Evolutionary conservation across 2,329 filamentous ascomycete genomes (phyloP).

Genomic region (Aureobasidium sp.): DNA sequence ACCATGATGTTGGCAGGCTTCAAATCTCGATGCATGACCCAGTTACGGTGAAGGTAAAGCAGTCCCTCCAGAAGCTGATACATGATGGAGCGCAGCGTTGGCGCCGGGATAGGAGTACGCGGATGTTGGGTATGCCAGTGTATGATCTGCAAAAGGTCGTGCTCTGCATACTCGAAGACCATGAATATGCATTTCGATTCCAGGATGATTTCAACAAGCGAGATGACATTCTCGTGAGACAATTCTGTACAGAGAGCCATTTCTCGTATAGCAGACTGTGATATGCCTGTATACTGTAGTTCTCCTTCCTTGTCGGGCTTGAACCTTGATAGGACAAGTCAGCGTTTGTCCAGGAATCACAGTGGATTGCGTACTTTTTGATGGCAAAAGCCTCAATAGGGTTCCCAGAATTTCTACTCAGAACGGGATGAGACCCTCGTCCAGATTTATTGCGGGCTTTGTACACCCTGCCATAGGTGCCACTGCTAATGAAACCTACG

Average conservation of each 20-base stretch:
- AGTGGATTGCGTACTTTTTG: slow-evolving; percentile 64
- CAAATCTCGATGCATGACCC: slow-evolving; percentile 93
- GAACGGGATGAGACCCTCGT: slow-evolving; percentile 31
- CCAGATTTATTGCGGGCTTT: slow-evolving; percentile 77
- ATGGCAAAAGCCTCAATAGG: slow-evolving; percentile 80
- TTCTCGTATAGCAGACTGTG: slow-evolving; percentile 91
- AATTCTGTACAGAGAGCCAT: slow-evolving; percentile 96
- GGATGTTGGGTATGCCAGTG: slow-evolving; percentile 92
- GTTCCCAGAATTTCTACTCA: slow-evolving; percentile 21
- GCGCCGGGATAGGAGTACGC: slow-evolving; percentile 77
- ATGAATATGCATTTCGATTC: slow-evolving; percentile 99
- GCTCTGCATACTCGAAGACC: slow-evolving; percentile 98
- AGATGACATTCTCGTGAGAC: slow-evolving; percentile 80
- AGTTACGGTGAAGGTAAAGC: slow-evolving; percentile 90
- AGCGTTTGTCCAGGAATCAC: neutral
- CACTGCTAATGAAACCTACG: slow-evolving; percentile 95
- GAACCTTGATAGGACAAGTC: slow-evolving; percentile 47
- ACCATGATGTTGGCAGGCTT: slow-evolving; percentile 99
- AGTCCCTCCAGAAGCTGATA: slow-evolving; percentile 93
- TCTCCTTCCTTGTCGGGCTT: slow-evolving; percentile 99
- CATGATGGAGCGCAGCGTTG: slow-evolving; percentile 87
- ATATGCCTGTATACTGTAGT: slow-evolving; percentile 94
- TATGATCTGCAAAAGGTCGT: slow-evolving; percentile 94
- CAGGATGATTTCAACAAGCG: slow-evolving; percentile 87
- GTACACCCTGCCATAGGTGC: slow-evolving; percentile 96